A percentile compares a stretch with the other conserved stretches of the same genome.
Conservation (phyloP, 257 asterid genomes). For the Solanum sitiens region DNA sequence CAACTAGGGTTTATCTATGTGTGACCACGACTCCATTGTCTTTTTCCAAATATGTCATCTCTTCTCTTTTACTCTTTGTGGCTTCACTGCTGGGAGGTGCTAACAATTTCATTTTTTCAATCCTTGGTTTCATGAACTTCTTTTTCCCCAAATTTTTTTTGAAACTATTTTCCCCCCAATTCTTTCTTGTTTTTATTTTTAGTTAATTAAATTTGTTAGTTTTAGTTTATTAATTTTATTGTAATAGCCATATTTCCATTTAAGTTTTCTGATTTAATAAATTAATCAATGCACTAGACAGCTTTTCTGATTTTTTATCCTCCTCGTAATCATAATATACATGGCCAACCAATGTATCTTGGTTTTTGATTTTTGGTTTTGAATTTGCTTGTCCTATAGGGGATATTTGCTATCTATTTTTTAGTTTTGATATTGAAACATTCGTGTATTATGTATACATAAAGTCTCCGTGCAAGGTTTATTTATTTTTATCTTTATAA, state of each 20-base stretch:
- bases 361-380: background rate
- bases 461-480: background rate
- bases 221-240: background rate
- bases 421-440: background rate
- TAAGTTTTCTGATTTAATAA: background rate
- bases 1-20: background rate
- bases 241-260: background rate
- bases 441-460: background rate
- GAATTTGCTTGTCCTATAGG: background rate
- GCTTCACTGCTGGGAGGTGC: background rate
- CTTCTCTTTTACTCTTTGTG: background rate
- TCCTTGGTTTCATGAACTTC: background rate
- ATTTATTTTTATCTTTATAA: background rate
- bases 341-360: background rate
- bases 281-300: background rate
- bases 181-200: background rate
- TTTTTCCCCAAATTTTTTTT: too few species aligned
- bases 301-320: background rate
- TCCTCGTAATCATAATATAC: background rate
- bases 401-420: background rate
- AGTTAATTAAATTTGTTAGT: background rate
- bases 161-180: background rate
- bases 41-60: background rate
- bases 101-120: background rate
- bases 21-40: background rate